Percentiles rank a stretch among this genome's conserved stretches.
Conservation (phyloP, 805 yeast genomes). For the Kluyveromyces starmeri region DNA sequence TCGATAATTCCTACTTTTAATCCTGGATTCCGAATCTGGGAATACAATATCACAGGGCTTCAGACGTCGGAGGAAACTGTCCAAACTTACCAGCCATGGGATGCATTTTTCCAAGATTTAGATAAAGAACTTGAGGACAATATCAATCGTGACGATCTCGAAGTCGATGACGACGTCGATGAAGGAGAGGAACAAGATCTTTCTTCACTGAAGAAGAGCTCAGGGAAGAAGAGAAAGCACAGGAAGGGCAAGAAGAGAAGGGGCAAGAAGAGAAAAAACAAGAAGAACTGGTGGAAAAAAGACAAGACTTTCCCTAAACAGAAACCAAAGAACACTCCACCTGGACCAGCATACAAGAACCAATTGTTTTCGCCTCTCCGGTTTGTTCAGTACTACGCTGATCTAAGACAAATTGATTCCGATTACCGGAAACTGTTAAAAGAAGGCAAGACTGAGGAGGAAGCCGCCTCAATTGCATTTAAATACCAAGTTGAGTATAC, state of each 20-base stretch:
- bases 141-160: slow-evolving; percentile 10
- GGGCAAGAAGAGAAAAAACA: slow-evolving; percentile 14
- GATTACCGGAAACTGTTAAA: slow-evolving; percentile 37
- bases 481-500: slow-evolving; percentile 58
- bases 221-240: slow-evolving; percentile 10
- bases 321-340: slow-evolving; percentile 43
- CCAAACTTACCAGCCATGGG: slow-evolving; percentile 42
- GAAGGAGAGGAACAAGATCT: neutral
- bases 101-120: slow-evolving; percentile 41
- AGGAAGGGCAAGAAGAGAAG: slow-evolving; percentile 14
- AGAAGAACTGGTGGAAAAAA: slow-evolving; percentile 18
- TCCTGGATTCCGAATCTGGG: slow-evolving; percentile 81
- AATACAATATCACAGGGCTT: slow-evolving; percentile 61
- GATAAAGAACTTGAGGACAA: slow-evolving; percentile 28
- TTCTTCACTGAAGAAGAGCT: neutral
- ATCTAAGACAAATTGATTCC: slow-evolving; percentile 42
- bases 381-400: slow-evolving; percentile 68
- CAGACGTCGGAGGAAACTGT: slow-evolving; percentile 14
- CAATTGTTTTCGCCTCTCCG: slow-evolving; percentile 67
- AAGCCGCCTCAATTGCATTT: slow-evolving; percentile 38
- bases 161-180: slow-evolving; percentile 7
- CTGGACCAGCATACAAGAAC: slow-evolving; percentile 71
- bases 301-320: slow-evolving; percentile 57
- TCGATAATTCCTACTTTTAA: slow-evolving; percentile 80
- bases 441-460: slow-evolving; percentile 53